Evolutionary conservation across 345 rosid species (phyloP).

Genomic region (Atalantia buxifolia): DNA sequence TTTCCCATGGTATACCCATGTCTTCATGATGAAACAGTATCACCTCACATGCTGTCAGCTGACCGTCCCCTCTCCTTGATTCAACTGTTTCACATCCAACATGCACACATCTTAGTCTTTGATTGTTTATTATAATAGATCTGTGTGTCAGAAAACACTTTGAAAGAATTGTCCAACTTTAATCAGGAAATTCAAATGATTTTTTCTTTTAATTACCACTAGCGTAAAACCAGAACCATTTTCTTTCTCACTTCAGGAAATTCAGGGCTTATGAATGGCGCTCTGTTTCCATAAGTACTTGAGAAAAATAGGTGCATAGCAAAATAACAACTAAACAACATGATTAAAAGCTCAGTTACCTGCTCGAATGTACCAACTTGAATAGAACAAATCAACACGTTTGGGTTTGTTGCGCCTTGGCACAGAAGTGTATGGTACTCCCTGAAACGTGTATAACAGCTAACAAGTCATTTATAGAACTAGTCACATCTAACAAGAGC

Average conservation of each 20-base stretch:
- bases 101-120: constrained; percentile 3
- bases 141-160: background rate
- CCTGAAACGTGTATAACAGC: constrained; percentile 44
- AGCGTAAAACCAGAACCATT: background rate
- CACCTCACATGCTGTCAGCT: constrained; percentile 86
- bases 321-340: background rate
- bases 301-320: background rate
- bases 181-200: background rate
- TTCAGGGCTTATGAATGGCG: background rate
- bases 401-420: constrained; percentile 75
- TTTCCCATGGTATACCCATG: constrained; percentile 98
- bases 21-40: constrained; percentile 90
- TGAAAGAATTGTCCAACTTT: background rate
- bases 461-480: constrained; percentile 3
- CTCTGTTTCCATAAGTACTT: background rate
- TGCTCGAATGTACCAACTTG: constrained; percentile 94
- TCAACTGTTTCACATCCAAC: constrained; percentile 59
- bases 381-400: constrained; percentile 89
- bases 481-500: background rate
- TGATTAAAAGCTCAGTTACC: constrained; percentile 38
- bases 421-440: constrained; percentile 64
- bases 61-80: constrained; percentile 81
- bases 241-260: background rate
- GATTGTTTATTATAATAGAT: background rate
- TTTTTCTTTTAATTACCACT: background rate